These are phyloP conservation scores for Camptophora hylomeconis DNA, from an alignment of 2,329 filamentous ascomycete species.

Conservation along the genomic window DNA sequence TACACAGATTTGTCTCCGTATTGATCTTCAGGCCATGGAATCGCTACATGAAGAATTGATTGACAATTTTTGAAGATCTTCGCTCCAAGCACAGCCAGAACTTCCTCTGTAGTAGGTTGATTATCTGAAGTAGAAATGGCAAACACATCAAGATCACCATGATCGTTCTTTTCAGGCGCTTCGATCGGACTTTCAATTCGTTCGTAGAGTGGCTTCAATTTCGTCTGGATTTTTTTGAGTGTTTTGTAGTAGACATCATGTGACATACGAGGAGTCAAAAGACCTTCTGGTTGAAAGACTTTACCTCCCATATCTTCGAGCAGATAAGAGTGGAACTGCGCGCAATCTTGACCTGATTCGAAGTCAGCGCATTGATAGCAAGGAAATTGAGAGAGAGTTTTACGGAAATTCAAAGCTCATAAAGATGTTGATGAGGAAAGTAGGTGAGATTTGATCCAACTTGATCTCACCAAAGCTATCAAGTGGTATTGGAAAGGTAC, in stretches of 20 bases:
- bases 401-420: too few relatives aligned
- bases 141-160: conserved; percentile 64
- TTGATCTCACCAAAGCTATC: too few relatives aligned
- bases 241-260: conserved; percentile 42
- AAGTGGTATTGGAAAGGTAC: too few relatives aligned
- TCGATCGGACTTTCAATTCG: conserved; percentile 51
- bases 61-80: conserved; percentile 9
- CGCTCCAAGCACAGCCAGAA: conserved; percentile 8
- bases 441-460: too few relatives aligned
- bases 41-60: conserved; percentile 22
- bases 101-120: conserved; percentile 7
- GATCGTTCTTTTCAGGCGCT: conserved; percentile 52
- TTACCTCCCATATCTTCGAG: conserved; percentile 50
- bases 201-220: conserved; percentile 40
- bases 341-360: too few relatives aligned
- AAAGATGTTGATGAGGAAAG: too few relatives aligned
- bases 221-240: conserved; percentile 26
- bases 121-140: conserved; percentile 29
- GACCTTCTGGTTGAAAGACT: conserved; percentile 40
- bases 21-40: conserved; percentile 12
- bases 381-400: too few relatives aligned
- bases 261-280: conserved; percentile 55
- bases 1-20: not conserved
- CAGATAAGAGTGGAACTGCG: too few relatives aligned
- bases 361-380: too few relatives aligned